A percentile compares a stretch with the other conserved stretches of the same genome.
These are phyloP conservation scores for Artomyces pyxidatus DNA, from an alignment of 768 basidiomycete genomes.

Conservation along the genomic window DNA sequence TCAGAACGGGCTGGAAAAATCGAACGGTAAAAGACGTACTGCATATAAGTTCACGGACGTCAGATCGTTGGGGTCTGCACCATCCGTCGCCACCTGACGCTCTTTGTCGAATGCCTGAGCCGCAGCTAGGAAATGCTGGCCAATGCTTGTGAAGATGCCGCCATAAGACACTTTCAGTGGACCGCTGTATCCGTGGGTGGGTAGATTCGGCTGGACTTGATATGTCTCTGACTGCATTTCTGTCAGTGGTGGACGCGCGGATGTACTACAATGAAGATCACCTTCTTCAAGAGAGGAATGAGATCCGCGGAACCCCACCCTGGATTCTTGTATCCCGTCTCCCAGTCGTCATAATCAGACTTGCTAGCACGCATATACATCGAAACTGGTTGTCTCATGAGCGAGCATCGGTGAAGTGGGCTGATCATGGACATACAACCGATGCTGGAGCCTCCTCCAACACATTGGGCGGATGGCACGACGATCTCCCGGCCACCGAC, in stretches of 20 bases:
- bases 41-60: conserved; percentile 19
- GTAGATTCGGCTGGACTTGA: conserved; percentile 20
- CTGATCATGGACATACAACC: conserved; percentile 35
- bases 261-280: conserved; percentile 19
- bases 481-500: conserved; percentile 35
- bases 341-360: conserved; percentile 63
- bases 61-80: conserved; percentile 16
- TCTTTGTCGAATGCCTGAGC: conserved; percentile 16
- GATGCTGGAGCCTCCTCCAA: conserved; percentile 57
- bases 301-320: conserved; percentile 54
- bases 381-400: conserved; percentile 22
- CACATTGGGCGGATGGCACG: conserved; percentile 36
- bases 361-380: conserved; percentile 51
- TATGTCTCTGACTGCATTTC: conserved; percentile 29
- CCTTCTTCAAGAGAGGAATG: conserved; percentile 53
- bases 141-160: conserved; percentile 19
- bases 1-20: background rate
- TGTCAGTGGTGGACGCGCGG: background rate
- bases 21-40: conserved; percentile 10
- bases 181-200: conserved; percentile 38
- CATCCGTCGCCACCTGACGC: conserved; percentile 12
- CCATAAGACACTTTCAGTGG: conserved; percentile 33
- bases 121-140: conserved; percentile 22
- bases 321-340: conserved; percentile 36
- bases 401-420: conserved; percentile 8